Percentiles rank a stretch among this genome's conserved stretches.
Evolutionary conservation across 192 early-diverging fungal genomes (phyloP).

Genomic region (Backusella mclennaniae): DNA sequence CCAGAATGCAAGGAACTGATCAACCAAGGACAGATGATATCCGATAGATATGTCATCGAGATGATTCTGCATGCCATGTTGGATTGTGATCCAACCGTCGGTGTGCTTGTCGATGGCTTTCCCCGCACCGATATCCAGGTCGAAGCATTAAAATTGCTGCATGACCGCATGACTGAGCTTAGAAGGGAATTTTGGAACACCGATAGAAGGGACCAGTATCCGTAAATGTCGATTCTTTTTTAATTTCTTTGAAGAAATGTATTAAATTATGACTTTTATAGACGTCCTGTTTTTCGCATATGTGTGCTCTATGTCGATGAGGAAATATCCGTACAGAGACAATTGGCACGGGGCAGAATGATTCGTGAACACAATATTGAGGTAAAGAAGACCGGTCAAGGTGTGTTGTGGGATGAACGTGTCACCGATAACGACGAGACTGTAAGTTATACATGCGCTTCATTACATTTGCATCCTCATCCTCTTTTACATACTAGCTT

Average conservation of each 20-base stretch:
- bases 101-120: conserved; percentile 55
- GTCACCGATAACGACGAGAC: conserved; percentile 56
- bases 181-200: conserved; percentile 50
- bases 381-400: conserved; percentile 49
- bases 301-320: conserved; percentile 58
- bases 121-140: conserved; percentile 59
- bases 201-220: conserved; percentile 47
- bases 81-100: conserved; percentile 50
- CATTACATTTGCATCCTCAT: too few relatives aligned
- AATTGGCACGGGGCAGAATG: conserved; percentile 43
- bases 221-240: conserved; percentile 15
- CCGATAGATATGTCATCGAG: conserved; percentile 54
- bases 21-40: conserved; percentile 57
- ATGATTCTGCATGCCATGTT: conserved; percentile 49
- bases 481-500: conserved; percentile 21
- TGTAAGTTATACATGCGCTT: conserved; percentile 24
- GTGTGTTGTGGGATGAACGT: conserved; percentile 51
- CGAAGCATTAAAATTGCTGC: conserved; percentile 50
- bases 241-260: not conserved
- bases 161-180: conserved; percentile 56
- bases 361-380: conserved; percentile 52
- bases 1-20: conserved; percentile 59
- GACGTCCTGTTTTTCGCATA: conserved; percentile 55
- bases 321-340: conserved; percentile 53
- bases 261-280: conserved; percentile 1